Evolutionary conservation across 768 basidiomycete genomes (phyloP).

Genomic region (Boletus sp.): DNA sequence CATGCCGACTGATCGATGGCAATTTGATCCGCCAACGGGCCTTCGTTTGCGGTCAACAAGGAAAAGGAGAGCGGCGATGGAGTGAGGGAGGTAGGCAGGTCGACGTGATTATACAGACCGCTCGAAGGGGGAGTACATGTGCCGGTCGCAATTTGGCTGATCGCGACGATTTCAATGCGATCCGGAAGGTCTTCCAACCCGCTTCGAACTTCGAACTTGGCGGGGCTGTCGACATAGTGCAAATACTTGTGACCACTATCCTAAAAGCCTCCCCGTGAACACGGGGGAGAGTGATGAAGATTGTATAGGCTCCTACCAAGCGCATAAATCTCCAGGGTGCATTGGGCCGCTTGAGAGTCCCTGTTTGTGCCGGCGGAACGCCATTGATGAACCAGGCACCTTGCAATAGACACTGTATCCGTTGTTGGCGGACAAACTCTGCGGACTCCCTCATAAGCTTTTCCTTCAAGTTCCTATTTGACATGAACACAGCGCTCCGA

Average conservation of each 20-base stretch:
- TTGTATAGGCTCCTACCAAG: conserved; percentile 48
- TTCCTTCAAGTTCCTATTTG: conserved; percentile 71
- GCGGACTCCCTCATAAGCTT: conserved; percentile 88
- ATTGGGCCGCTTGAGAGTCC: conserved; percentile 50
- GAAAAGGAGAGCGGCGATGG: conserved; percentile 77
- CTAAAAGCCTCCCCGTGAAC: conserved; percentile 37
- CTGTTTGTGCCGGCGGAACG: conserved; percentile 47
- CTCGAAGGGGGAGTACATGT: conserved; percentile 71
- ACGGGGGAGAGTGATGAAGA: not conserved
- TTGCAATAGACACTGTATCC: conserved; percentile 83
- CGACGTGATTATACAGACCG: conserved; percentile 58
- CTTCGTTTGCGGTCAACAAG: conserved; percentile 65
- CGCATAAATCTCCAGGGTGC: conserved; percentile 87
- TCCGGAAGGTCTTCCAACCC: conserved; percentile 89
- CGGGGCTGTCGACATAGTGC: conserved; percentile 81
- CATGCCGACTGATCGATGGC: conserved; percentile 76
- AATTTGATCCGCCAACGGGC: conserved; percentile 73
- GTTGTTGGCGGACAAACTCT: conserved; percentile 85
- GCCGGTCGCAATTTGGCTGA: conserved; percentile 77
- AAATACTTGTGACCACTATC: conserved; percentile 76
- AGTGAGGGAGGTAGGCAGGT: conserved; percentile 53
- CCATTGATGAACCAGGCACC: conserved; percentile 94
- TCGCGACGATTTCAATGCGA: conserved; percentile 74
- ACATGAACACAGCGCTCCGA: conserved; percentile 4
- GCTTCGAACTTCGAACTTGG: conserved; percentile 74